Evolutionary conservation across 331 rosid species (phyloP).

Genomic region (Cydonia oblonga): DNA sequence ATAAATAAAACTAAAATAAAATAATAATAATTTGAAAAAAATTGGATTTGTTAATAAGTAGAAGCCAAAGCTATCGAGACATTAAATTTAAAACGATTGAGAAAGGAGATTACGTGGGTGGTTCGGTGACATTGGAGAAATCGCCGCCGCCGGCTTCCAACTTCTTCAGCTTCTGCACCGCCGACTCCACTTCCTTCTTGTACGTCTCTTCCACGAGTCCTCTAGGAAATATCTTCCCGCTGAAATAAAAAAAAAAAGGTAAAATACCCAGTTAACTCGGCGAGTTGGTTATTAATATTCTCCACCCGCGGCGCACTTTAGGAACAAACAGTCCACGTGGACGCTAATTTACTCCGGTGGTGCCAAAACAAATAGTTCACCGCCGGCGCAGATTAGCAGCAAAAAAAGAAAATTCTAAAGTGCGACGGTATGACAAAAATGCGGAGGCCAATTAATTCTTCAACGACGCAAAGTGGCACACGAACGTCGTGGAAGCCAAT

Average conservation of each 20-base stretch:
- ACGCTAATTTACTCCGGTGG: too few species aligned
- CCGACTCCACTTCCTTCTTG: slow-evolving; percentile 83
- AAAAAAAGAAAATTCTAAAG: not conserved
- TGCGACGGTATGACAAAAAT: not conserved
- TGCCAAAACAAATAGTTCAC: too few species aligned
- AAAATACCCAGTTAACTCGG: not conserved
- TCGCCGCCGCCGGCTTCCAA: slow-evolving; percentile 36
- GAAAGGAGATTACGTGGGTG: slow-evolving; percentile 28
- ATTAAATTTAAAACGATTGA: not conserved
- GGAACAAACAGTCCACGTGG: too few species aligned
- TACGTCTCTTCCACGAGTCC: slow-evolving; percentile 80
- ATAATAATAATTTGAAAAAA: not conserved
- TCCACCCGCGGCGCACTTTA: not conserved
- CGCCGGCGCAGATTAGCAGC: not conserved
- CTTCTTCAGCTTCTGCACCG: slow-evolving; percentile 50
- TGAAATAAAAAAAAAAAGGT: slow-evolving; percentile 12
- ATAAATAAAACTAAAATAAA: not conserved
- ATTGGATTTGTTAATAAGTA: not conserved
- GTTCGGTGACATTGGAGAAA: slow-evolving; percentile 26
- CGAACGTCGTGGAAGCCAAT: not conserved
- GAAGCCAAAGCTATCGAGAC: slow-evolving; percentile 12
- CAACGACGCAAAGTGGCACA: not conserved
- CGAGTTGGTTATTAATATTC: not conserved
- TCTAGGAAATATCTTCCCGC: slow-evolving; percentile 77
- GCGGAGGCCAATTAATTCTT: not conserved